These are phyloP conservation scores for Kluyveromyces aestuarii DNA, from an alignment of 805 yeast species.

Conservation along the genomic window DNA sequence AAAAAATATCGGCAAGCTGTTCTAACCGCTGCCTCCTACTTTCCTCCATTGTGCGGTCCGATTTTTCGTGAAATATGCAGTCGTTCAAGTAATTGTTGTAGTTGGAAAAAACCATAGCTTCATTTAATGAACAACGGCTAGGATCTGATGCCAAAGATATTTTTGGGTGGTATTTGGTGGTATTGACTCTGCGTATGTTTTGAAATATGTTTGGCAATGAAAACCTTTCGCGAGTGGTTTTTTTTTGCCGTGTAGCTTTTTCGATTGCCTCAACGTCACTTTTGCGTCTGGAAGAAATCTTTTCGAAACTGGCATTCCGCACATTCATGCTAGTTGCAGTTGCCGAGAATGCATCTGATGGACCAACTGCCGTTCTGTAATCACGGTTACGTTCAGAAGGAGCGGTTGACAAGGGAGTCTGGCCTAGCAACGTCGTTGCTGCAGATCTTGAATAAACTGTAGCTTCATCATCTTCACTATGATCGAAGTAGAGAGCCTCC, in stretches of 20 bases:
- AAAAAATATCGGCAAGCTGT: conserved; percentile 16
- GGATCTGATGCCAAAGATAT: background rate
- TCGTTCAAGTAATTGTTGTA: conserved; percentile 13
- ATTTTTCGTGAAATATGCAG: background rate
- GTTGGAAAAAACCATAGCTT: conserved; percentile 5
- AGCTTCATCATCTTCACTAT: background rate
- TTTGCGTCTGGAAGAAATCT: background rate
- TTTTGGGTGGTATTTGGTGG: no score
- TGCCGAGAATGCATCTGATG: no score
- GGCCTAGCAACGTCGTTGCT: conserved; percentile 2
- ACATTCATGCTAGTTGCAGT: background rate
- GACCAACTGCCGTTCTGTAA: background rate
- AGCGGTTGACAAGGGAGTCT: background rate
- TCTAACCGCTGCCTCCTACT: conserved; percentile 5
- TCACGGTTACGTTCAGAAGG: background rate
- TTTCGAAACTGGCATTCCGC: background rate
- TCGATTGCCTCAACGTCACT: no score
- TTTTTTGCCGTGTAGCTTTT: no score
- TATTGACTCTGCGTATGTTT: no score
- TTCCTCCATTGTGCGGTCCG: background rate
- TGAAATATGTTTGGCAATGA: no score
- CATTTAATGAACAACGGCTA: background rate
- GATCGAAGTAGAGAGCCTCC: background rate
- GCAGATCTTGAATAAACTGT: background rate
- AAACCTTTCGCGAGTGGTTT: no score